A percentile compares a stretch with the other conserved stretches of the same genome.
Conservation (phyloP, 345 rosid species). For the Physaria fendleri region DNA sequence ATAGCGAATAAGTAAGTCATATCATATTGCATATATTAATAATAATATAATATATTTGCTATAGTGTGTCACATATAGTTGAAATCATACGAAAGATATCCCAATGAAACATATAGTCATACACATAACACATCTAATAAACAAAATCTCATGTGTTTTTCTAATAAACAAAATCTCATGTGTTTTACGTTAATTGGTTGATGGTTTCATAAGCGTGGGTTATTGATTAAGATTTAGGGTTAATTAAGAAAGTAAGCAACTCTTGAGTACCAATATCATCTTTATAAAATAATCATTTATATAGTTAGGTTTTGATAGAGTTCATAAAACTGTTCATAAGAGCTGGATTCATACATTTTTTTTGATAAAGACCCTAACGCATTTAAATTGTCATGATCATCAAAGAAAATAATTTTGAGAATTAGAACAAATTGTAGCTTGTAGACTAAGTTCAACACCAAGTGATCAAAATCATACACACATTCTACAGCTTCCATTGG, state of each 20-base stretch:
- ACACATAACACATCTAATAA: too few species aligned
- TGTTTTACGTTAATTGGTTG: background rate
- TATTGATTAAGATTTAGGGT: conserved; percentile 1
- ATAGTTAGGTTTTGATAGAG: background rate
- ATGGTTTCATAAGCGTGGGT: background rate
- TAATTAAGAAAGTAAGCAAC: background rate
- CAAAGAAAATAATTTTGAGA: background rate
- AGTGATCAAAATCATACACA: background rate
- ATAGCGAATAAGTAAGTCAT: background rate
- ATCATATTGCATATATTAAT: background rate
- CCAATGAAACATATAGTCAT: too few species aligned
- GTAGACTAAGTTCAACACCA: background rate
- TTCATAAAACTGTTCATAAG: background rate
- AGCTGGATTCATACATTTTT: background rate
- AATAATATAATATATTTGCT: background rate
- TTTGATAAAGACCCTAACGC: background rate
- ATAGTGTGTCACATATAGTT: background rate
- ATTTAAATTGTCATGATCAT: background rate
- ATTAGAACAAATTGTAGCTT: background rate
- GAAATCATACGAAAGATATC: background rate
- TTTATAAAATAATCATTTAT: background rate
- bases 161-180: background rate
- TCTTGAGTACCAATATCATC: background rate
- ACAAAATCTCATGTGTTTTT: background rate
- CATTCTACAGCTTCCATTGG: background rate